These are phyloP conservation scores for Laguncularia racemosa DNA, from an alignment of 345 rosid species.

Conservation along the genomic window DNA sequence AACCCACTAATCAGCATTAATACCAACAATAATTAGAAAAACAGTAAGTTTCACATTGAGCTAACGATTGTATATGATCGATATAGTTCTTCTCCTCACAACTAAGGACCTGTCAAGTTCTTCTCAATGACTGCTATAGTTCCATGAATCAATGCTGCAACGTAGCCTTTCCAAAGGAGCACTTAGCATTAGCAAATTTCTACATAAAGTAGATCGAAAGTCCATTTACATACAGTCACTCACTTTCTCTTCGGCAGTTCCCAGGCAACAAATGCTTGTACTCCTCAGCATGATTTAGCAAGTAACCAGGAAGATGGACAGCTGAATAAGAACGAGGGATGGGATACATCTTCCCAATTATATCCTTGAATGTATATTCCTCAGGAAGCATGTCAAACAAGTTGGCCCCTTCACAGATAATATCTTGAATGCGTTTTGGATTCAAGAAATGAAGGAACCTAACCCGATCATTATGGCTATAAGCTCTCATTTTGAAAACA, in stretches of 20 bases:
- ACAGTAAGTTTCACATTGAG: too few relatives aligned
- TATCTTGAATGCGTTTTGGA: conserved; percentile 69
- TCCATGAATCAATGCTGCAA: too few relatives aligned
- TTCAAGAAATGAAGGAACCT: conserved; percentile 80
- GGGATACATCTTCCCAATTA: conserved; percentile 84
- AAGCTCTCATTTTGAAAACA: conserved; percentile 93
- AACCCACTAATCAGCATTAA: too few relatives aligned
- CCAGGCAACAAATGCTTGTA: conserved; percentile 83
- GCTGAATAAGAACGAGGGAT: conserved; percentile 71
- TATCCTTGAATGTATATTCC: conserved; percentile 83
- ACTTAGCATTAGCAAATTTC: not conserved
- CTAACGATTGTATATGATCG: too few relatives aligned
- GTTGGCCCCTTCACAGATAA: conserved; percentile 75
- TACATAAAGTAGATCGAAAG: not conserved
- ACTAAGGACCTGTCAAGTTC: too few relatives aligned
- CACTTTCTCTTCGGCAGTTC: conserved; percentile 70
- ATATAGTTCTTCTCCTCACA: too few relatives aligned
- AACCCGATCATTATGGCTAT: conserved; percentile 84
- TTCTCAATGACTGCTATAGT: too few relatives aligned
- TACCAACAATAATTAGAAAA: too few relatives aligned
- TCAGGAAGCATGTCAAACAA: conserved; percentile 92
- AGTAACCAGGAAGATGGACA: conserved; percentile 65
- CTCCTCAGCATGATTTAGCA: conserved; percentile 61
- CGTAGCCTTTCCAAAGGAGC: too few relatives aligned
- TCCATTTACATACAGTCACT: conserved; percentile 22